Conservation (phyloP, 1,139 yeast species). For the Taiozyma sp. region DNA sequence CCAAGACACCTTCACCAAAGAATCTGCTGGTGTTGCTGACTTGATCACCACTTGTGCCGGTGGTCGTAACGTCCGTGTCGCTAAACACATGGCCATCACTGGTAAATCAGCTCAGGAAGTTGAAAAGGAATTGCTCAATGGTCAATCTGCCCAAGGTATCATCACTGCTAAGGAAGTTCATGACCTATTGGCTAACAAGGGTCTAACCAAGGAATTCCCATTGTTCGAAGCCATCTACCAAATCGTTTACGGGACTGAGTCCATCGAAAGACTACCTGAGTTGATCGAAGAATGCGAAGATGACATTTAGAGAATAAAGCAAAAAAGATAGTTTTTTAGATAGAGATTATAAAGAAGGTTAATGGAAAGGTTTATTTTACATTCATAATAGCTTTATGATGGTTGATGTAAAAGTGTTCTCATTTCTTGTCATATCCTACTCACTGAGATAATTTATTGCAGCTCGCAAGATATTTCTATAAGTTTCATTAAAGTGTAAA, state of each 20-base stretch:
- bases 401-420: no score
- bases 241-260: conserved; percentile 63
- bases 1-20: conserved; percentile 69
- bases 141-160: conserved; percentile 88
- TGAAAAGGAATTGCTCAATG: conserved; percentile 72
- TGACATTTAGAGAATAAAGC: background rate
- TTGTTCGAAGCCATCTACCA: conserved; percentile 75
- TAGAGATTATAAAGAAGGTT: background rate
- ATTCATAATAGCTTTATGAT: no score
- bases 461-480: no score
- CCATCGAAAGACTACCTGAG: conserved; percentile 52
- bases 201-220: conserved; percentile 66
- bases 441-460: no score
- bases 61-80: conserved; percentile 85
- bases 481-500: no score
- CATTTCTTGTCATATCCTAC: no score
- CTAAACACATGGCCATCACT: conserved; percentile 63
- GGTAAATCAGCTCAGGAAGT: conserved; percentile 69
- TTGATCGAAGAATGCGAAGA: conserved; percentile 38
- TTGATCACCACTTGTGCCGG: conserved; percentile 89
- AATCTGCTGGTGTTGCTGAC: conserved; percentile 90
- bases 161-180: conserved; percentile 80
- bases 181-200: conserved; percentile 58
- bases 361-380: background rate
- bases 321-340: background rate